phyloP scores from a whole-genome alignment of 2,329 filamentous ascomycete species.

The Claviceps digitariae region DNA sequence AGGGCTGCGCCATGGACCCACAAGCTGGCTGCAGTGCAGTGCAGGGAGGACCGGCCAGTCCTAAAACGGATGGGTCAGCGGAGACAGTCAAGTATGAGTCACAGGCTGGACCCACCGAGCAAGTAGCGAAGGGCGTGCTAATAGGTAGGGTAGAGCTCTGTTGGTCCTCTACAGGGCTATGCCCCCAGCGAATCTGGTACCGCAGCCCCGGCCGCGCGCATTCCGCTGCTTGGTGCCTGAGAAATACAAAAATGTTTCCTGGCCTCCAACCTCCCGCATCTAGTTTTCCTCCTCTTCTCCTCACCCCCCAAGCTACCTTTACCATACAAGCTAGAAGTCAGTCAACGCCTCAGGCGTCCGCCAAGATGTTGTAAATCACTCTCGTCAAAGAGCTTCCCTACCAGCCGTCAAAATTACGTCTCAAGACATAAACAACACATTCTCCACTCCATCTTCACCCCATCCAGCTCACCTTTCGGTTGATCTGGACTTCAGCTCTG shows the following conservation, averaged over 20 bases:
- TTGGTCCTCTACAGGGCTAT: background rate
- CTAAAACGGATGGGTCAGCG: conserved; percentile 13
- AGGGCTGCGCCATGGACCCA: background rate
- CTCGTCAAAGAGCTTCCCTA: conserved; percentile 23
- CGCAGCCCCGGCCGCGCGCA: conserved; percentile 5
- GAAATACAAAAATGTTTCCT: conserved; percentile 29
- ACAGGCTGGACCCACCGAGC: conserved; percentile 17
- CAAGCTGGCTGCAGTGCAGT: background rate
- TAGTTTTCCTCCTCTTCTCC: conserved; percentile 17
- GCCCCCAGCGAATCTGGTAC: conserved; percentile 3
- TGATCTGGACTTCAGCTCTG: conserved; percentile 55
- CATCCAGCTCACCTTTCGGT: conserved; percentile 41
- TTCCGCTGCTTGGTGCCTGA: conserved; percentile 28
- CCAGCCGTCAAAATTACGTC: conserved; percentile 41
- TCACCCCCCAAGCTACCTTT: conserved; percentile 19
- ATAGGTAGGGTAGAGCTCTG: conserved; percentile 1
- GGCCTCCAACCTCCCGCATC: conserved; percentile 11
- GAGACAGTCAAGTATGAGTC: conserved; percentile 20
- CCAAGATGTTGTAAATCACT: conserved; percentile 47
- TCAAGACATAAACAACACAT: conserved; percentile 22
- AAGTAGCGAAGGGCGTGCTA: conserved; percentile 11
- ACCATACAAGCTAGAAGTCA: conserved; percentile 18
- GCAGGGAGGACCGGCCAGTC: conserved; percentile 13
- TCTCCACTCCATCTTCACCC: conserved; percentile 32
- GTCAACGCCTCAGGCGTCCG: conserved; percentile 24